Conservation (phyloP, 495 filamentous ascomycete genomes). For the Hypoxylon subgilvum region DNA sequence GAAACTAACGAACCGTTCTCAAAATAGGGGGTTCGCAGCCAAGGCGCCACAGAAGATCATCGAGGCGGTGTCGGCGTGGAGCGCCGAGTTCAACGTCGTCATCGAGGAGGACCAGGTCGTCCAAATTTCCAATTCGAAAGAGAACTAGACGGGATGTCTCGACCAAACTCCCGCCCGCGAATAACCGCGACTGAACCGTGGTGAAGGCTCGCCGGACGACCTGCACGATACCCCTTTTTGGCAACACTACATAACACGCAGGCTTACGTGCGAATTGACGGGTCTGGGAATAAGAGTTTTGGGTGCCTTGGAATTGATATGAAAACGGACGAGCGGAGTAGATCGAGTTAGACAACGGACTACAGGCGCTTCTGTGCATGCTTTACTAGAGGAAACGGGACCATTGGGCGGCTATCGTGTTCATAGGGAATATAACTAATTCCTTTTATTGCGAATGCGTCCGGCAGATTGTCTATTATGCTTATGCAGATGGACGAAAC, state of each 20-base stretch:
- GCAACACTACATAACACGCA: neutral
- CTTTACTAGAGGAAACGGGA: neutral
- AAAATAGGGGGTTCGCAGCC: slow-evolving; percentile 75
- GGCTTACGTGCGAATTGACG: slow-evolving; percentile 8
- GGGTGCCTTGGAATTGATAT: too few relatives aligned
- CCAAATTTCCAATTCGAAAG: slow-evolving; percentile 22
- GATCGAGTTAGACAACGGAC: slow-evolving; percentile 15
- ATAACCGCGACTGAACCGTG: neutral
- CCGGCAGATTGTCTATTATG: neutral
- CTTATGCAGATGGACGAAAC: neutral
- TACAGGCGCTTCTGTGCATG: slow-evolving; percentile 23
- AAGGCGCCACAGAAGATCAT: slow-evolving; percentile 72
- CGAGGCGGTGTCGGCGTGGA: slow-evolving; percentile 69
- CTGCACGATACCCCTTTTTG: slow-evolving; percentile 30
- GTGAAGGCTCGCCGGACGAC: slow-evolving; percentile 8
- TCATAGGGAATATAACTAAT: slow-evolving; percentile 22
- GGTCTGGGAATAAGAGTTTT: slow-evolving; percentile 2
- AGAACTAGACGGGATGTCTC: slow-evolving; percentile 5
- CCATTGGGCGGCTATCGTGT: slow-evolving; percentile 12
- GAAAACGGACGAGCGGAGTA: slow-evolving; percentile 12
- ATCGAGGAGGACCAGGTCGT: slow-evolving; percentile 81
- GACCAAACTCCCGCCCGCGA: neutral
- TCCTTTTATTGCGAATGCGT: neutral
- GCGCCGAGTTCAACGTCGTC: slow-evolving; percentile 65
- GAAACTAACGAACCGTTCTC: slow-evolving; percentile 7